These are phyloP conservation scores for Vickermania spadyakhi DNA, from an alignment of 208 protist genomes.

Conservation along the genomic window DNA sequence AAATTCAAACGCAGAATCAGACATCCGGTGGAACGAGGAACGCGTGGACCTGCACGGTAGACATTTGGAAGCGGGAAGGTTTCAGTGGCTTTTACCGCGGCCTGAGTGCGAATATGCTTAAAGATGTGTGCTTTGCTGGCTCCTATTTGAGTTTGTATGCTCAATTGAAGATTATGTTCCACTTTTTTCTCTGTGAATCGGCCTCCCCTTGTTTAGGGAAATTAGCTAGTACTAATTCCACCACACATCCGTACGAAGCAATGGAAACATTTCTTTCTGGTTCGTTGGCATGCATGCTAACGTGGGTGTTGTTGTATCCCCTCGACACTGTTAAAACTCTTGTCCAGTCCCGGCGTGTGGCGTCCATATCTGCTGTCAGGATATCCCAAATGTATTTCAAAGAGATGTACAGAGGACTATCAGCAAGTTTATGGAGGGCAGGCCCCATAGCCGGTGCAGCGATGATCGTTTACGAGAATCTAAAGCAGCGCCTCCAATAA, in stretches of 20 bases:
- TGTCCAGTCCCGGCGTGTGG: conserved; percentile 50
- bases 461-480: conserved; percentile 71
- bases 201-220: not conserved
- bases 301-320: conserved; percentile 70
- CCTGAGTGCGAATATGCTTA: conserved; percentile 49
- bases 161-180: conserved; percentile 11
- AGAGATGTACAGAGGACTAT: conserved; percentile 54
- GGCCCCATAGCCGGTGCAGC: conserved; percentile 64
- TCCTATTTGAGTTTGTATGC: conserved; percentile 75
- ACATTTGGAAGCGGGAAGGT: conserved; percentile 53
- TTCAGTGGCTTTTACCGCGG: conserved; percentile 71
- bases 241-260: conserved; percentile 4
- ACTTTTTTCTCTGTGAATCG: not conserved
- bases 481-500: conserved; percentile 13
- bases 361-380: conserved; percentile 8
- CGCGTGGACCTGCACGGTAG: conserved; percentile 58
- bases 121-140: conserved; percentile 68
- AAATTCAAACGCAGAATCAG: conserved; percentile 76
- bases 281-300: conserved; percentile 45
- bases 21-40: conserved; percentile 42
- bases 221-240: not conserved
- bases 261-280: conserved; percentile 46
- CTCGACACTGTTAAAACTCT: conserved; percentile 84
- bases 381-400: conserved; percentile 8
- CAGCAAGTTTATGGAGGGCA: conserved; percentile 56